Base-by-base conservation (phyloP, 352 stramenopile genomes). In the Globisporangium ultimum region DNA sequence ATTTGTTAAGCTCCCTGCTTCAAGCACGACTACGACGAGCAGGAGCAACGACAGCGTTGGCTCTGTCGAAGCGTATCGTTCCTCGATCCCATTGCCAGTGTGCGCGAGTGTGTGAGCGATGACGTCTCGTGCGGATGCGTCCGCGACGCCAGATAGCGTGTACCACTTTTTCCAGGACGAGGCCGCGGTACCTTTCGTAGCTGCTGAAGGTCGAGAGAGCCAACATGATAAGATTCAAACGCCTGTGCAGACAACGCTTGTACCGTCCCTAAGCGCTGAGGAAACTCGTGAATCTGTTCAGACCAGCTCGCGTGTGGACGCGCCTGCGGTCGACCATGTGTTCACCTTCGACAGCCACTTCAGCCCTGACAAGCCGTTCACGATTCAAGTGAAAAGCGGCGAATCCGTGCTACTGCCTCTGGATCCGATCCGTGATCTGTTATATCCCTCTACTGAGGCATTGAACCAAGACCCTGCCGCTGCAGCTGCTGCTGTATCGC, bases 341-440 rank as follows among this genome's bases (percentile, higher is more conserved):
- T 75, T 63, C 46, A 46, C 53, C 18, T 78, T 64, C 58, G 51
- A 55, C 0, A 22, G 42, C 1, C 28, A 71, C 51, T 78, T 78
- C 42, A 48, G 41, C 20, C 70, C 65, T 8, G 67, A 78, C 41
- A 42, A 46, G 46, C 64, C 70, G 28, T 73, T 78, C 45, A 51
- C 58, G 34, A 48, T 78, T n/a, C 34, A 28, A 11, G 32, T 78
- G 17, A 18, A 42, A 9, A 41, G 53, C 11, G 54, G 58, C 12
- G 67, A 78, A 58, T 63, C 58, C 8, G 48, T 78, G 38, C 41
- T 75, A n/a, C 24, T 78, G 46, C 70, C 70, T 4, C 47, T 78
- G 2, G 60, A 53, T 5, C 70, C 70, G 1, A 68, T 78, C 41
- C 70, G 45, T 18, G 47, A 55, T 22, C 49, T 64, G 52, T 48